These are phyloP conservation scores for Astragalus membranaceus DNA, from an alignment of 306 rosid species.

Conservation along the genomic window DNA sequence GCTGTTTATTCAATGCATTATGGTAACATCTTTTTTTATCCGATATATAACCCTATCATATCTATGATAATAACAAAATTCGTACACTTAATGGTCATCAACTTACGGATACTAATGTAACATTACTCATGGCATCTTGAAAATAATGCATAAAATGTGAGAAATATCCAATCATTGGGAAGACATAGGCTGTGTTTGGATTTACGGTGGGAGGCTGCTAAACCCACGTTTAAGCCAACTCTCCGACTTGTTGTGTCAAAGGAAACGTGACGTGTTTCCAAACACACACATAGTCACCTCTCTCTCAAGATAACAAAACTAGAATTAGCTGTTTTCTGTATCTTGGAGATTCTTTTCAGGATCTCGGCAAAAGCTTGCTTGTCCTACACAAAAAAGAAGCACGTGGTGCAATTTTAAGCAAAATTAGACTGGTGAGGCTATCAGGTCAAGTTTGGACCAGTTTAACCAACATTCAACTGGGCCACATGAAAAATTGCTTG, in stretches of 20 bases:
- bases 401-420: neutral
- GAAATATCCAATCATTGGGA: neutral
- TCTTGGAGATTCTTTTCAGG: slow-evolving; percentile 80
- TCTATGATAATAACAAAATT: neutral
- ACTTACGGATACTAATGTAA: neutral
- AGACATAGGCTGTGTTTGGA: too few relatives aligned
- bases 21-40: neutral
- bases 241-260: too few relatives aligned
- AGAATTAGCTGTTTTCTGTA: slow-evolving; percentile 59
- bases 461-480: neutral
- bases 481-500: neutral
- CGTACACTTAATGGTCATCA: neutral
- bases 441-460: neutral
- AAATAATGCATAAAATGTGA: neutral
- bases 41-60: neutral
- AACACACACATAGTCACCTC: too few relatives aligned
- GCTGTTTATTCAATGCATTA: neutral
- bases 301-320: slow-evolving; percentile 70
- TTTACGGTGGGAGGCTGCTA: too few relatives aligned
- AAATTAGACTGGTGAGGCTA: neutral
- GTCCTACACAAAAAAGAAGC: slow-evolving; percentile 52
- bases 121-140: slow-evolving; percentile 1
- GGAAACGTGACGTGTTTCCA: too few relatives aligned
- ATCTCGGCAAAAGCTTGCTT: slow-evolving; percentile 84
- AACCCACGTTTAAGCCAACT: too few relatives aligned